These are phyloP conservation scores for Colletotrichum chlorophyti DNA, from an alignment of 2,329 filamentous ascomycete genomes.

Conservation along the genomic window DNA sequence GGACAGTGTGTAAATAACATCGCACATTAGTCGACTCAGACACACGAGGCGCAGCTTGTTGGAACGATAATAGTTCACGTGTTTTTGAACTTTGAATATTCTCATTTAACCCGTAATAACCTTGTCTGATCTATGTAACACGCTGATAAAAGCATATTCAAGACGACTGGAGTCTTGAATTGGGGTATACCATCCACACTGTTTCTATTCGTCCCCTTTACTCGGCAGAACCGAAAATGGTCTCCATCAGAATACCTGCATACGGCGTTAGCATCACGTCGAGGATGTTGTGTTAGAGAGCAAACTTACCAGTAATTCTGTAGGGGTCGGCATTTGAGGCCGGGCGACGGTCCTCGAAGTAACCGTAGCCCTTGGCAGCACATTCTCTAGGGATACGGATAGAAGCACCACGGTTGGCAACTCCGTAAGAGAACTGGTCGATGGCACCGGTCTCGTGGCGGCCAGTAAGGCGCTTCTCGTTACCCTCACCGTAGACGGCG, in stretches of 20 bases:
- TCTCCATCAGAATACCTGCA: constrained; percentile 29
- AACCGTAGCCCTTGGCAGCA: constrained; percentile 88
- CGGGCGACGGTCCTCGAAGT: constrained; percentile 87
- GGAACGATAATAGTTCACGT: too few relatives aligned
- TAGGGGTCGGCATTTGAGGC: constrained; percentile 65
- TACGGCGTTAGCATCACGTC: neutral
- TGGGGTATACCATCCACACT: constrained; percentile 26
- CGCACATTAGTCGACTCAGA: too few relatives aligned
- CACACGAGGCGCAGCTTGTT: too few relatives aligned
- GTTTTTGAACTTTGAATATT: constrained; percentile 17
- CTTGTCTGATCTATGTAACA: constrained; percentile 28
- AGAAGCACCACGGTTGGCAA: constrained; percentile 93
- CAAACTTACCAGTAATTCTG: constrained; percentile 28
- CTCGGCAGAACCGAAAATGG: constrained; percentile 28
- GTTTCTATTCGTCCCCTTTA: constrained; percentile 15
- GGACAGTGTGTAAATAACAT: neutral
- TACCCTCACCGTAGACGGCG: constrained; percentile 93
- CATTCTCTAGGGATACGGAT: constrained; percentile 90
- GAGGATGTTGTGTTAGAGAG: neutral
- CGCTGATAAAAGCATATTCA: constrained; percentile 30
- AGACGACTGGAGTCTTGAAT: constrained; percentile 20
- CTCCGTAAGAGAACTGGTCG: constrained; percentile 91
- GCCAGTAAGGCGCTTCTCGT: constrained; percentile 92
- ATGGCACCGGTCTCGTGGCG: constrained; percentile 93
- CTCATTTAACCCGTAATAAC: constrained; percentile 27